Conservation (phyloP, 495 filamentous ascomycete genomes). For the Aspergillus biplanus region DNA sequence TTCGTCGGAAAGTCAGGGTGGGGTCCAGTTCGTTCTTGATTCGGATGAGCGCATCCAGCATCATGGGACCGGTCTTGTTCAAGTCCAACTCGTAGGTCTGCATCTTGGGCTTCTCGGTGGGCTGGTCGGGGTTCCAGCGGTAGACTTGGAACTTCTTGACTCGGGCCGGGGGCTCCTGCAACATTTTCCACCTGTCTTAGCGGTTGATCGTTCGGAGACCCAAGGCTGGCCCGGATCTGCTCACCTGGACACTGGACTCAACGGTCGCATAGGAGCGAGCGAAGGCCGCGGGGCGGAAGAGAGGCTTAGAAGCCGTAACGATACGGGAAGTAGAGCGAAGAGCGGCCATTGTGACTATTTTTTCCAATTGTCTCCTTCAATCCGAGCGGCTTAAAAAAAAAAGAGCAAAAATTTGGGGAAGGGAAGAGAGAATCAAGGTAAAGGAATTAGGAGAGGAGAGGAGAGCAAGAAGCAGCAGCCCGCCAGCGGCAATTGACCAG, state of each 20-base stretch:
- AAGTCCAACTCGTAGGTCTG: constrained; percentile 91
- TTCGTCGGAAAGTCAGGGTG: constrained; percentile 91
- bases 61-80: constrained; percentile 98
- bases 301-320: constrained; percentile 58
- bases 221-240: constrained; percentile 36
- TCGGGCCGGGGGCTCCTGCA: constrained; percentile 61
- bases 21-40: constrained; percentile 99
- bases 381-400: constrained; percentile 16
- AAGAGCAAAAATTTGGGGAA: constrained; percentile 16
- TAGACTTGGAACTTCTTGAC: constrained; percentile 98
- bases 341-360: constrained; percentile 66
- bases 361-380: constrained; percentile 13
- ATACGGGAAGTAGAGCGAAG: constrained; percentile 73
- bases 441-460: neutral
- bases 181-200: constrained; percentile 54
- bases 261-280: constrained; percentile 57
- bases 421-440: constrained; percentile 11
- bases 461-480: constrained; percentile 18
- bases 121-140: constrained; percentile 95
- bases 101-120: constrained; percentile 90
- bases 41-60: constrained; percentile 92
- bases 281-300: constrained; percentile 53
- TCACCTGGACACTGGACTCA: constrained; percentile 45
- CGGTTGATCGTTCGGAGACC: constrained; percentile 38
- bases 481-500: constrained; percentile 26